Base-by-base conservation (phyloP, 2,329 filamentous ascomycete species). In the Cladosporium cucumerinum region DNA sequence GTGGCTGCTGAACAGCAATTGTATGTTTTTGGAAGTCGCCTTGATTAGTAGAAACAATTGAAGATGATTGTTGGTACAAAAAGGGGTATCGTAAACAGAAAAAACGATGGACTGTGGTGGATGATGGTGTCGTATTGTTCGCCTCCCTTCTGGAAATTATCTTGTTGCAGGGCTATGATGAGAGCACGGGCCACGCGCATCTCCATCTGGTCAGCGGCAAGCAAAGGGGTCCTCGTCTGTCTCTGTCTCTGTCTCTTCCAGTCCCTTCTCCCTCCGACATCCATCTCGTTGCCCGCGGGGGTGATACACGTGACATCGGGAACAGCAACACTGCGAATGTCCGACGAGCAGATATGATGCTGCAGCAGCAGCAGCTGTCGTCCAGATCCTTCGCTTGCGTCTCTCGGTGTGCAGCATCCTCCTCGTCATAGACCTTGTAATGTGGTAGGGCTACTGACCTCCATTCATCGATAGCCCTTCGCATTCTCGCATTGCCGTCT, bases 61-160 rank as follows among this genome's bases (percentile, higher is more conserved):
- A 46, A 46, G 39, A 46, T 46, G 39, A 21, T 46, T 57, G 32
- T 23, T 34, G 18, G 26, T 36, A 32, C 21, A n/a, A 11, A 36
- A 61, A 55, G 60, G 59, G 60, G 60, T 62, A 62, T 62, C 49
- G 34, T 18, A 18, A 26, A 32, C 23, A 30, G 60, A 39, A 46
- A 54, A 55, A 62, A 55, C 30, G 49, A 55, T 62, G 23, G 49
- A 62, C 48, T 52, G 60, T 26, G 55, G 36, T 30, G 23, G 23
- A 46, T 58, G 55, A 14, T 28, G 36, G 2, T 26, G 8, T 25
- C 8, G 32, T n/a, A 34, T 10, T 14, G n/a, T 62, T 52, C 21
- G 58, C 58, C 58, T 61, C 58, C 58, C 58, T 58, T 46, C 32
- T 46, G 55, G 36, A 46, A 58, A 58, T 58, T 58, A 58, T 43